Conservation (phyloP, 805 yeast genomes). For the Deakozyma indianensis region DNA sequence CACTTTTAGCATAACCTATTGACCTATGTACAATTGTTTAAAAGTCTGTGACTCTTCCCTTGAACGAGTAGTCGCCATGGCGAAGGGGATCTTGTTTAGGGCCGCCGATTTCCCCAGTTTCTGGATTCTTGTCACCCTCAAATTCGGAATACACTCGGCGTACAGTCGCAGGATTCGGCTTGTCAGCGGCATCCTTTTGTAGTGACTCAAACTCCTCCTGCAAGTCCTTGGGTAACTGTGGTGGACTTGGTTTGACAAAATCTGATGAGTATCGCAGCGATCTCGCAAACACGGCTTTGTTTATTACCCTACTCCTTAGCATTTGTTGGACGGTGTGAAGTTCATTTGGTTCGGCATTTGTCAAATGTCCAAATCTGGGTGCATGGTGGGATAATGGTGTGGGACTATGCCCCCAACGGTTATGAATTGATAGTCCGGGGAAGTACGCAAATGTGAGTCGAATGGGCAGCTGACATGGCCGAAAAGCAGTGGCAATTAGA, state of each 20-base stretch:
- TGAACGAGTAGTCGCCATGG: constrained; percentile 87
- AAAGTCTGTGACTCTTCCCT: constrained; percentile 94
- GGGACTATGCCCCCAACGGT: too few relatives aligned
- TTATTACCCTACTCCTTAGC: too few relatives aligned
- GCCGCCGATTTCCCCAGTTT: constrained; percentile 90
- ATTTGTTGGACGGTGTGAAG: too few relatives aligned
- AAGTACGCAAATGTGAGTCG: too few relatives aligned
- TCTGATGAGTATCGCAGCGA: not conserved
- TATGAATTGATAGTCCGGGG: too few relatives aligned
- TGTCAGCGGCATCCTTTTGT: constrained; percentile 58
- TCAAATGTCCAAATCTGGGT: too few relatives aligned
- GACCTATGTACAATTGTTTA: constrained; percentile 19
- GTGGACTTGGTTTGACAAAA: constrained; percentile 39
- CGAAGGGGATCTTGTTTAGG: constrained; percentile 94
- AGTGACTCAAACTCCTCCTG: constrained; percentile 86
- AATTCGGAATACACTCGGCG: constrained; percentile 82
- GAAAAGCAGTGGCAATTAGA: too few relatives aligned
- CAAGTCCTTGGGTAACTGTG: constrained; percentile 60
- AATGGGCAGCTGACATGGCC: too few relatives aligned
- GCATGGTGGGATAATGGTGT: too few relatives aligned
- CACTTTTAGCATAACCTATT: not conserved
- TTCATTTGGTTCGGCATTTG: too few relatives aligned
- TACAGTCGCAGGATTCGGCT: constrained; percentile 52
- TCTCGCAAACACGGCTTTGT: too few relatives aligned
- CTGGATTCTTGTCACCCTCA: constrained; percentile 87